These are phyloP conservation scores for Epichloe uncinata DNA, from an alignment of 2,329 filamentous ascomycete genomes.

Conservation along the genomic window DNA sequence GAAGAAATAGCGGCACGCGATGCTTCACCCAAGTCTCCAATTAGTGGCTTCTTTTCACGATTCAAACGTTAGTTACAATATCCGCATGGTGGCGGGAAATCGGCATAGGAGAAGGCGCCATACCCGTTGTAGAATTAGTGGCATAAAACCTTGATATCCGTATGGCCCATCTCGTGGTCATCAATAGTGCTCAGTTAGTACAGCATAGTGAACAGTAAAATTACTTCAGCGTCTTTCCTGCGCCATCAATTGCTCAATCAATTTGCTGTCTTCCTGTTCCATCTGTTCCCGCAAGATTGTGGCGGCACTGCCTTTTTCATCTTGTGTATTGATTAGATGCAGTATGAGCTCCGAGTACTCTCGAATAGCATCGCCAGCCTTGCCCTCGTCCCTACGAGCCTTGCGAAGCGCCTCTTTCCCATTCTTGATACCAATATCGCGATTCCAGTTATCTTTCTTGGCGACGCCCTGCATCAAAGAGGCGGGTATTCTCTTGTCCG, in stretches of 20 bases:
- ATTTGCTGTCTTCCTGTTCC: constrained; percentile 31
- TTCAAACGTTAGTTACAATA: constrained; percentile 26
- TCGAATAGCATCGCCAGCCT: constrained; percentile 43
- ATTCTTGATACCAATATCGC: constrained; percentile 42
- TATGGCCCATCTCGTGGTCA: not conserved
- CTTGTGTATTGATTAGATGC: constrained; percentile 28
- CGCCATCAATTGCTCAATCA: constrained; percentile 36
- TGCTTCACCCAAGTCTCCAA: constrained; percentile 20
- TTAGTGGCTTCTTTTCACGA: constrained; percentile 27
- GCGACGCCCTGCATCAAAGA: constrained; percentile 20
- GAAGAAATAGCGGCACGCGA: constrained; percentile 8
- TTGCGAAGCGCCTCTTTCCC: constrained; percentile 40
- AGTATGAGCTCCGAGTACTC: constrained; percentile 47
- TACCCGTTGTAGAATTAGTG: constrained; percentile 1
- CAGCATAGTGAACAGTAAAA: not conserved
- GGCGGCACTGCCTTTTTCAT: constrained; percentile 18
- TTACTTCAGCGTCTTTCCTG: constrained; percentile 25
- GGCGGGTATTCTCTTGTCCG: constrained; percentile 16
- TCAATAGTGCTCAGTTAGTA: not conserved
- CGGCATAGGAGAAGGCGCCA: not conserved
- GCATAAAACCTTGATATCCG: constrained; percentile 5
- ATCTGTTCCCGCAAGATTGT: constrained; percentile 31
- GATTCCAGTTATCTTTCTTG: constrained; percentile 38
- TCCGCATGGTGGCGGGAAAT: not conserved
- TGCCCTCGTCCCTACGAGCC: constrained; percentile 34